Base-by-base conservation (phyloP, 257 asterid species). In the Solanum chmielewskii region DNA sequence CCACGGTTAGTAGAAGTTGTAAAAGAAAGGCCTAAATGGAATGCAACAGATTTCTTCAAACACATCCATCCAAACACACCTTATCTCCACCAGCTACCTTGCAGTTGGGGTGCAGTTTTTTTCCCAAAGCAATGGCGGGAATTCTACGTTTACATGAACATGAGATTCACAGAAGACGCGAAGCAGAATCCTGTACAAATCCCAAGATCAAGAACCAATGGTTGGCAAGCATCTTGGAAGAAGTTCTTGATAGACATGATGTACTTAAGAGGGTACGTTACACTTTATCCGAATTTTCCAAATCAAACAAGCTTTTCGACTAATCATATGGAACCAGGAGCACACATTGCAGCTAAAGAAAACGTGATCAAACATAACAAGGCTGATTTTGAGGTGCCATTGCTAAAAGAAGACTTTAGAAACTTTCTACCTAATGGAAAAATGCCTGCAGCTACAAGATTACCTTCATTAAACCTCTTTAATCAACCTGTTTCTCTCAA, bases 141-240 rank as follows among this genome's bases (percentile, higher is more conserved):
- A 33, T 97, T 97, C 82, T 97, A 97, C 39, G 98, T 94, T 2
- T 97, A 97, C 93, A 97, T 97, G 99, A 94, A 95, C 97, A 95
- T 88, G 96, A 91, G 99, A 86, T 97, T 93, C 92, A 97, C 99
- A 2, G 93, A 93, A 86, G 94, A 97, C 9, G 93, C 99, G 1
- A 96, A 97, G 92, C 90, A 94, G 33, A 97, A 96, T 29, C 99
- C 99, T 0, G 99, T 97, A 59, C 99, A 97, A 42, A 97, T 97
- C n/a, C 99, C 99, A 0, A 94, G 96, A 31, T 97, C 99, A 33
- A 94, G 99, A 88, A 97, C 99, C 12, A 97, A 97, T 27, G 99
- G 99, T 0, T 97, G 99, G 99, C 99, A 97, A 75, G 99, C 99
- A 9, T 97, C 99, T 0, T 95, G 99, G 99, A 97, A 96, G 93